Base-by-base conservation (phyloP, 169 alveolate genomes). In the Plasmodium vivax region DNA sequence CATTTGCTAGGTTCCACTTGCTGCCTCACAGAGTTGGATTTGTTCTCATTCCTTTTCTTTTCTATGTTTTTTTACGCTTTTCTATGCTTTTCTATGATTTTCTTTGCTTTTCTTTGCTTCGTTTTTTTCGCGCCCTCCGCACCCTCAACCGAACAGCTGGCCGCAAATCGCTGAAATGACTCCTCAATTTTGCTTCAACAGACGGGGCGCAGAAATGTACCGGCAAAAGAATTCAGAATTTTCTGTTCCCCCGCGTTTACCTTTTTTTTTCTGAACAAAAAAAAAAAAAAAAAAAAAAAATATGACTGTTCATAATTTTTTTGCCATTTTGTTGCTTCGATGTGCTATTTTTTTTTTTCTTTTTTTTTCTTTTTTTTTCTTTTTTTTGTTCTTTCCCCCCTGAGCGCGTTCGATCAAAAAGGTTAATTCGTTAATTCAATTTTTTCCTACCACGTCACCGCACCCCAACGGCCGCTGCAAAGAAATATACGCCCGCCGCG, bases 251-350 rank as follows among this genome's bases (percentile, higher is more conserved):
- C 34, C 36, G 19, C 75, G 58, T 12, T 27, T 62, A 62, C 75
- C 6, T 19, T n/a, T 62, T 62, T 19, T 62, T 58, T 3, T 23
- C 19, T 16, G 8, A 8, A n/a, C 32, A 58, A 14, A 14, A 16
- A 58, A 62, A 30, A 51, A 32, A 38, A 83, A 83, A 83, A 83
- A 58, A 58, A 62, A 56, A 56, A 41, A 56, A 43, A 30, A 51
- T 68, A 85, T 71, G 23, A 84, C 82, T 71, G 84, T 85, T 74
- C 72, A 68, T 72, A 54, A 74, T 56, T 85, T 74, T 58, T 74
- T 62, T 62, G 6, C 34, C 30, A 62, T 62, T 62, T 62, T 62
- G 30, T 38, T 23, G 19, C 41, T 68, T 34, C 77, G 41, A 14
- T 72, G 9, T 30, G 2, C 23, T 19, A 27, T 83, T 54, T 71